phyloP scores from a whole-genome alignment of 1,139 yeast genomes.

The Neolecta irregularis region DNA sequence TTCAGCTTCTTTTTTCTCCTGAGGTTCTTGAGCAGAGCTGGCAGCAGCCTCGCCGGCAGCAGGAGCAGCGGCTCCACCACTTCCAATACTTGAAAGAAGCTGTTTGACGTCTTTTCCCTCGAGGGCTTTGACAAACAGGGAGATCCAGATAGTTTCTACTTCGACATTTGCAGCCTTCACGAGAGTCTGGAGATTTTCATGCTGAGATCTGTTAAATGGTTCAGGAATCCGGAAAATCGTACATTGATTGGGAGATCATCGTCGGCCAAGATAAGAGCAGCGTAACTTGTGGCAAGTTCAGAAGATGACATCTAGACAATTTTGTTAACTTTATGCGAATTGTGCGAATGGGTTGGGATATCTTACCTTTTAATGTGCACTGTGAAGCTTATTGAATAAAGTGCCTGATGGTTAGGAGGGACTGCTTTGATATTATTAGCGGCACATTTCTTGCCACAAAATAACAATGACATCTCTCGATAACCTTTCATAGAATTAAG shows the following conservation, averaged over 20 bases:
- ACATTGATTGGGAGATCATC: slow-evolving; percentile 11
- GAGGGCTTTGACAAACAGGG: slow-evolving; percentile 91
- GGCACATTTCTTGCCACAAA: too few species aligned
- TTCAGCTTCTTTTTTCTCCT: slow-evolving; percentile 25
- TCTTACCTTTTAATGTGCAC: too few species aligned
- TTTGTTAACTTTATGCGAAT: too few species aligned
- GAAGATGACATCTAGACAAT: too few species aligned
- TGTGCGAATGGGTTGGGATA: too few species aligned
- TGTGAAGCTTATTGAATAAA: too few species aligned
- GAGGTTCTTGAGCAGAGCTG: slow-evolving; percentile 40
- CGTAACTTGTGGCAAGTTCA: slow-evolving; percentile 12
- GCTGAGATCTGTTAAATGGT: too few species aligned
- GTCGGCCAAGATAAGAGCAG: slow-evolving; percentile 14
- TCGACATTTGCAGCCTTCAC: slow-evolving; percentile 82
- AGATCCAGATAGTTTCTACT: slow-evolving; percentile 72
- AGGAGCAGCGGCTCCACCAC: slow-evolving; percentile 50
- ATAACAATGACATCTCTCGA: too few species aligned
- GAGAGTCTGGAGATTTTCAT: slow-evolving; percentile 78
- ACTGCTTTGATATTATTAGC: too few species aligned
- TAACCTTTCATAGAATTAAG: too few species aligned
- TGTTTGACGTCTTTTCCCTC: slow-evolving; percentile 94
- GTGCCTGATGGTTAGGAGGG: too few species aligned
- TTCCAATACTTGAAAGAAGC: slow-evolving; percentile 65
- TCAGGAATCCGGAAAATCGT: too few species aligned
- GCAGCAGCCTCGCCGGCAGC: slow-evolving; percentile 42